Evolutionary conservation across 1,284 basidiomycete species (phyloP).

Genomic region (Sphagnurus paluster): DNA sequence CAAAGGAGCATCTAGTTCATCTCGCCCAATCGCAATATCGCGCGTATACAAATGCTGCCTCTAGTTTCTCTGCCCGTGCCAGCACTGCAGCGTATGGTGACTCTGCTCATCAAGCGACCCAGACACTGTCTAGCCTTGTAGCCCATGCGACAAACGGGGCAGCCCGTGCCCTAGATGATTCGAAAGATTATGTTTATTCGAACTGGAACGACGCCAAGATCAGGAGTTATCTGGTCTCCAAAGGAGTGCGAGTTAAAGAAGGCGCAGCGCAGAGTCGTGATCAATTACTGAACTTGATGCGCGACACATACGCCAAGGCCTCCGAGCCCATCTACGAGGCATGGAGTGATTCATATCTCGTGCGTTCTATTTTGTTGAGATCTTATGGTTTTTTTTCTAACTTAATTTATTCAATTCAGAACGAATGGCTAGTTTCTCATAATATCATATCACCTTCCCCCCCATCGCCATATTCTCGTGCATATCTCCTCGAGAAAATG

Average conservation of each 20-base stretch:
- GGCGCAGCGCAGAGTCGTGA: conserved; percentile 61
- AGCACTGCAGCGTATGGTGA: conserved; percentile 35
- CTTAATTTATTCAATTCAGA: too few species aligned
- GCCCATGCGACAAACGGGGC: conserved; percentile 61
- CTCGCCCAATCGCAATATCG: conserved; percentile 75
- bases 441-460: conserved; percentile 53
- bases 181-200: conserved; percentile 86
- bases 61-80: conserved; percentile 48
- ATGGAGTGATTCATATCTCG: conserved; percentile 86
- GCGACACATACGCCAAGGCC: conserved; percentile 64
- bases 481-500: conserved; percentile 73
- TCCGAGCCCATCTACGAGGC: conserved; percentile 72
- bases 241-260: conserved; percentile 68
- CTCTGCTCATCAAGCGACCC: conserved; percentile 14
- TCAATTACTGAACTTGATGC: conserved; percentile 71
- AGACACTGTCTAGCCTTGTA: conserved; percentile 19
- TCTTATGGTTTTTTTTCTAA: not conserved
- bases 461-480: conserved; percentile 62
- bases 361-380: conserved; percentile 33
- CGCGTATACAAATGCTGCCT: conserved; percentile 56
- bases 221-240: conserved; percentile 70
- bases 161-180: conserved; percentile 61
- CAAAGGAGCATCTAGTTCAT: conserved; percentile 76
- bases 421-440: conserved; percentile 82
- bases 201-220: conserved; percentile 83